phyloP scores from a whole-genome alignment of 768 basidiomycete genomes.

The Auriscalpium microsporum region DNA sequence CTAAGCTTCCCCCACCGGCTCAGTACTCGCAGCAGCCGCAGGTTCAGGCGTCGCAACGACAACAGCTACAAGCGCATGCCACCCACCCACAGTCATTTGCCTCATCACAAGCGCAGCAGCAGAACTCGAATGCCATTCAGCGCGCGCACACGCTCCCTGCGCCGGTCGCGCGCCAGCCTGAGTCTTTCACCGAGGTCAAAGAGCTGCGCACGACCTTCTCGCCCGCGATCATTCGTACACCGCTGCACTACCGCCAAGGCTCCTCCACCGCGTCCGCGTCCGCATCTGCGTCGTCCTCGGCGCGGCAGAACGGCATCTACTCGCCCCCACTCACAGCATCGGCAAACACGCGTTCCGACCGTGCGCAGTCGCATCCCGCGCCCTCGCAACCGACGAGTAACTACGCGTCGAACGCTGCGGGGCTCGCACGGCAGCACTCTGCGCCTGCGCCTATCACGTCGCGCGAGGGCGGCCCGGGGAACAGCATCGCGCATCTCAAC shows the following conservation, averaged over 20 bases:
- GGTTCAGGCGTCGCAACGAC: background rate
- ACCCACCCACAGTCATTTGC: background rate
- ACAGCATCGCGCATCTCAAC: conserved; percentile 10
- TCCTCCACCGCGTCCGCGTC: conserved; percentile 13
- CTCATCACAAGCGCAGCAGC: background rate
- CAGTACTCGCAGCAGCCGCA: conserved; percentile 1
- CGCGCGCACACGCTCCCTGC: conserved; percentile 13
- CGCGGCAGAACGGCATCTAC: background rate
- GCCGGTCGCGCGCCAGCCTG: conserved; percentile 21
- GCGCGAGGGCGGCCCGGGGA: background rate
- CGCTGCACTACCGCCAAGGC: conserved; percentile 42
- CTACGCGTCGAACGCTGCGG: background rate
- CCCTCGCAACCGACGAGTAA: conserved; percentile 5
- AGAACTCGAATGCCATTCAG: background rate
- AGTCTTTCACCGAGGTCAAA: conserved; percentile 41
- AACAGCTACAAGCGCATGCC: too few relatives aligned
- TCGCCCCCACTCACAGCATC: background rate
- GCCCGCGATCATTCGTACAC: conserved; percentile 59
- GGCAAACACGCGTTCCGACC: background rate
- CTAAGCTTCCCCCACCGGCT: conserved; percentile 1
- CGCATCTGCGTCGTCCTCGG: conserved; percentile 5
- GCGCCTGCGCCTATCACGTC: conserved; percentile 5
- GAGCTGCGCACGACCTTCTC: conserved; percentile 64
- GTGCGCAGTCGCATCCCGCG: background rate
- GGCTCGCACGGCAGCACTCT: conserved; percentile 9